A percentile compares a stretch with the other conserved stretches of the same genome.
Evolutionary conservation across 805 yeast genomes (phyloP).

Genomic region (Wickerhamomyces canadensis): DNA sequence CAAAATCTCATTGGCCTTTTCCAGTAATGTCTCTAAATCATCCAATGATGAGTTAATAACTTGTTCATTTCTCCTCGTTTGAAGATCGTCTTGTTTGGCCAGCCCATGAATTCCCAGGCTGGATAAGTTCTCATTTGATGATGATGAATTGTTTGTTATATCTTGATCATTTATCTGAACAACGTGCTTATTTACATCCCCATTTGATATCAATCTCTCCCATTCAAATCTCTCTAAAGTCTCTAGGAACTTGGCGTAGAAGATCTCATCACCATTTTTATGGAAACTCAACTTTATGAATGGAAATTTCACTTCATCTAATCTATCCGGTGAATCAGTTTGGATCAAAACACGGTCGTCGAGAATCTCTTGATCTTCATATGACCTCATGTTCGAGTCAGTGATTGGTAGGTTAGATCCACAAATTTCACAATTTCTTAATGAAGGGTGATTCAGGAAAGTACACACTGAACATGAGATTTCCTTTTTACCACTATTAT

Average conservation of each 20-base stretch:
- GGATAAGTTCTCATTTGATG: conserved; percentile 28
- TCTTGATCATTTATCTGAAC: conserved; percentile 5
- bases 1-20: conserved; percentile 71
- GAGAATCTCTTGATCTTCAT: conserved; percentile 20
- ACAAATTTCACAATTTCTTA: conserved; percentile 81
- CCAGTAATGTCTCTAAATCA: conserved; percentile 71
- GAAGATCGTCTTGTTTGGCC: conserved; percentile 49
- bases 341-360: conserved; percentile 28
- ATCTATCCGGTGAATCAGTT: conserved; percentile 27
- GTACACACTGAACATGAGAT: conserved; percentile 58
- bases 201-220: conserved; percentile 31
- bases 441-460: conserved; percentile 75
- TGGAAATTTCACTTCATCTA: conserved; percentile 10
- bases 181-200: conserved; percentile 26
- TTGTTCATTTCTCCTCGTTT: conserved; percentile 51
- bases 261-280: conserved; percentile 55
- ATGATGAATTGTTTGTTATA: conserved; percentile 23
- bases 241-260: conserved; percentile 40
- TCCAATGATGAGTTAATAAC: conserved; percentile 65
- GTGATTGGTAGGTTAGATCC: conserved; percentile 47
- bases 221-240: conserved; percentile 47
- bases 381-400: conserved; percentile 16
- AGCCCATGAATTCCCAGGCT: conserved; percentile 66
- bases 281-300: conserved; percentile 72
- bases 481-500: conserved; percentile 1